Conservation (phyloP, 495 filamentous ascomycete species). For the Neurospora cerealis region DNA sequence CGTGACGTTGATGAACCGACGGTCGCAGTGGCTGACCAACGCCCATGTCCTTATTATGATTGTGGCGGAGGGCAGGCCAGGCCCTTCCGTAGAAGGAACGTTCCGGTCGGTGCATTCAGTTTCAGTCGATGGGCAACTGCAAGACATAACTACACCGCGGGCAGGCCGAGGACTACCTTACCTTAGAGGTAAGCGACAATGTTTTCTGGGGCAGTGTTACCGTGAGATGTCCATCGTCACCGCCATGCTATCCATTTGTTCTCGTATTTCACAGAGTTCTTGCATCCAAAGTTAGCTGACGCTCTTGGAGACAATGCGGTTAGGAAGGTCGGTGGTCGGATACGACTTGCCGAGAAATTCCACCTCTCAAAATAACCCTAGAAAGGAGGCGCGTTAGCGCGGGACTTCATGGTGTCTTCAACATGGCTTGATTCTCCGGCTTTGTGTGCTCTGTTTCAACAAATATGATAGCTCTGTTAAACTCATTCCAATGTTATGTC, state of each 20-base stretch:
- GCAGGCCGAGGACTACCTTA: background rate
- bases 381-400: background rate
- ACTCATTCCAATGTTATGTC: background rate
- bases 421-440: background rate
- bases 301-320: background rate
- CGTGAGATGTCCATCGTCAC: background rate
- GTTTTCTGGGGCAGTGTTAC: background rate
- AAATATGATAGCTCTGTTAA: background rate
- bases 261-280: background rate
- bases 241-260: background rate
- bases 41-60: background rate
- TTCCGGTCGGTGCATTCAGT: background rate
- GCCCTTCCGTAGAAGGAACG: background rate
- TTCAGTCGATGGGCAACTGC: background rate
- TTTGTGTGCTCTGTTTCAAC: background rate
- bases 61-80: background rate
- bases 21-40: background rate
- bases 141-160: background rate
- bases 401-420: background rate
- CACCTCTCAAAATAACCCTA: background rate
- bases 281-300: background rate
- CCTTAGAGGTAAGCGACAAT: background rate
- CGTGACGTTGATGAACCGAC: background rate
- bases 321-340: background rate
- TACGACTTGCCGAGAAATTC: background rate